Base-by-base conservation (phyloP, 2,329 filamentous ascomycete genomes). In the Diaporthe sp. region DNA sequence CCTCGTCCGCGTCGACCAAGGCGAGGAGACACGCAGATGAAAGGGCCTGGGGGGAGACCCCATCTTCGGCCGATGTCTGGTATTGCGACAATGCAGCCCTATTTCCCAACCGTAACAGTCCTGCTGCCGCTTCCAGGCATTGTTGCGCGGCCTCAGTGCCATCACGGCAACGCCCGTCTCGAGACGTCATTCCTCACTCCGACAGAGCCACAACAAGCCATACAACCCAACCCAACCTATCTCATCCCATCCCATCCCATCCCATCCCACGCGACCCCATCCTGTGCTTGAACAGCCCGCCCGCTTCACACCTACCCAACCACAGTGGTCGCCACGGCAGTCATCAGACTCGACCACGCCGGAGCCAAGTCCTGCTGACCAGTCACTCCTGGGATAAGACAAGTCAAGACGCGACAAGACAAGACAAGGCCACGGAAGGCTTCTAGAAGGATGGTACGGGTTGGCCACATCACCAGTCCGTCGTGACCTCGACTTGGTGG, bases 11-110 rank as follows among this genome's bases (percentile, higher is more conserved):
- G 44, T 51, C 32, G n/a, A 37, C 63, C 25, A 37, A 66, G 15
- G 22, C 30, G n/a, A 17, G 17, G 44, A 47, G 42, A 44, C 42
- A 50, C n/a, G 63, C 63, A 66, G 63, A 13, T 27, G 22, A 51
- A 37, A 42, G 7, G 58, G 13, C 27, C 61, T n/a, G 19, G 42
- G 59, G 61, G 35, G 42, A 10, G 44, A 53, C 32, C 63, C 47
- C 30, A 68, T 68, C 47, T 68, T 68, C 63, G 63, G 19, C 63
- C 63, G 63, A 71, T 61, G 59, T 71, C 27, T 63, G 47, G 42
- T 44, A 75, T 71, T 74, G 74, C 72, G 74, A 75, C 72, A 66
- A 75, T 75, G 74, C 74, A 75, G 74, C 74, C 74, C 74, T 75
- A 75, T 75, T 53, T 37, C 37, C 68, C 53, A 58, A 72, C 47